Evolutionary conservation across 768 basidiomycete species (phyloP).

Genomic region (Xerocomus spinulosus): DNA sequence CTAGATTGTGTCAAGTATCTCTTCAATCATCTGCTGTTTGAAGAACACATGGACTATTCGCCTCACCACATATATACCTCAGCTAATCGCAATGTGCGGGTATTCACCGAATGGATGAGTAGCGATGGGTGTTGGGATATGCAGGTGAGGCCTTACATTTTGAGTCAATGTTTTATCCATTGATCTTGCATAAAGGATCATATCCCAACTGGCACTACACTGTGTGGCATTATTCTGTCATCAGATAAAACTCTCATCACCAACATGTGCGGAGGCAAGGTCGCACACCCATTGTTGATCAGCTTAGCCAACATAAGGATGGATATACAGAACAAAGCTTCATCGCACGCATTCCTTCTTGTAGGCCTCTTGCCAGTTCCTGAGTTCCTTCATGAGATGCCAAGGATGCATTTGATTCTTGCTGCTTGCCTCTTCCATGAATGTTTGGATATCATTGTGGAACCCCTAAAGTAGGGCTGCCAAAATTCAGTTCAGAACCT

Average conservation of each 20-base stretch:
- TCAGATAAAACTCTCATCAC: slow-evolving; percentile 8
- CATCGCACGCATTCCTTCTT: background rate
- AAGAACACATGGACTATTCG: slow-evolving; percentile 9
- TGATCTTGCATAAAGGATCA: no score
- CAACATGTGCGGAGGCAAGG: slow-evolving; percentile 12
- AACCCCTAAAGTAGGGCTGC: background rate
- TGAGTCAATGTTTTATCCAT: no score
- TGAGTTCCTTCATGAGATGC: background rate
- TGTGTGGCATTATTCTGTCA: slow-evolving; percentile 3
- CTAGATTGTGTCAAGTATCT: slow-evolving; percentile 23
- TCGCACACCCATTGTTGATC: slow-evolving; percentile 10
- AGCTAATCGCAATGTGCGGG: background rate
- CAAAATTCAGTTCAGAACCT: background rate
- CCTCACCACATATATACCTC: background rate
- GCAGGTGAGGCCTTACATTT: background rate
- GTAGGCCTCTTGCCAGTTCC: background rate
- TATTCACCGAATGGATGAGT: slow-evolving; percentile 23
- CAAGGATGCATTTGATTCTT: background rate
- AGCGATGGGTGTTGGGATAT: background rate
- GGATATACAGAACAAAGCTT: background rate
- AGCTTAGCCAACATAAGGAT: slow-evolving; percentile 14
- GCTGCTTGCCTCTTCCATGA: background rate
- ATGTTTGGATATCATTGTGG: background rate
- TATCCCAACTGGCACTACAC: slow-evolving; percentile 1
- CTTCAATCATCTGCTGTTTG: slow-evolving; percentile 19